Evolutionary conservation across 2,329 filamentous ascomycete genomes (phyloP), one percentile per base, ranked within the genome.

Genomic region (Microcera coccophila): DNA sequence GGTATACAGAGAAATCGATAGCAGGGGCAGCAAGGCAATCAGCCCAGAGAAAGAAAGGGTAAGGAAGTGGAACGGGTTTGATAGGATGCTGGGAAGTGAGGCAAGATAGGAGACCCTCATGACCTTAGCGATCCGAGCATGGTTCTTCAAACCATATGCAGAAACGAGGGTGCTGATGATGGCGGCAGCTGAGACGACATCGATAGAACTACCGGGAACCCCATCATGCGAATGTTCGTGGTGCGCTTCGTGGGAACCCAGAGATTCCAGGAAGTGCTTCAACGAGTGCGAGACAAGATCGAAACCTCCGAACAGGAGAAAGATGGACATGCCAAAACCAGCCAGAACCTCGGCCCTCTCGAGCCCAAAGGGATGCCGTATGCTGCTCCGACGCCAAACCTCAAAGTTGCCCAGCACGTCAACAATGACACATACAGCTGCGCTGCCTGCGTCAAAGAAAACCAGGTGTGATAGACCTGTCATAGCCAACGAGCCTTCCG

Each of bases 341-440:
- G 90, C 90, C 14, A 98, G 79, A 4, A 98, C 91, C 66, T 98
- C 93, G 45, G 87, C 87, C 41, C 93, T 81, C 68, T 96, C 89
- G 18, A 98, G 78, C 3, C 85, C 90, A 61, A 98, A 98, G 0
- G 93, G 93, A 66, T 98, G 90, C 18, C 90, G 84, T 55, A 98
- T 86, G 53, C 85, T 94, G 55, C 87, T 91, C 36, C 91, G 81
- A 52, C 89, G 88, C 93, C 93, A 98, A 31, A 97, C 90, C 63
- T 98, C 93, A 58, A 98, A 98, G 64, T 98, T 98, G 39, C 87
- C 84, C 36, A 96, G 79, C 2, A 97, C 87, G 61, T 98, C 93
- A 36, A 97, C 91, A 11, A 81, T 83, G 3, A 95, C 90, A 63
- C 91, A 97, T 4, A 97, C 80, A 36, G 90, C 83, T 4, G 93